Evolutionary conservation across 805 yeast genomes (phyloP), one percentile per base, ranked within the genome.

Genomic region (Vanderwaltozyma verrucispora): DNA sequence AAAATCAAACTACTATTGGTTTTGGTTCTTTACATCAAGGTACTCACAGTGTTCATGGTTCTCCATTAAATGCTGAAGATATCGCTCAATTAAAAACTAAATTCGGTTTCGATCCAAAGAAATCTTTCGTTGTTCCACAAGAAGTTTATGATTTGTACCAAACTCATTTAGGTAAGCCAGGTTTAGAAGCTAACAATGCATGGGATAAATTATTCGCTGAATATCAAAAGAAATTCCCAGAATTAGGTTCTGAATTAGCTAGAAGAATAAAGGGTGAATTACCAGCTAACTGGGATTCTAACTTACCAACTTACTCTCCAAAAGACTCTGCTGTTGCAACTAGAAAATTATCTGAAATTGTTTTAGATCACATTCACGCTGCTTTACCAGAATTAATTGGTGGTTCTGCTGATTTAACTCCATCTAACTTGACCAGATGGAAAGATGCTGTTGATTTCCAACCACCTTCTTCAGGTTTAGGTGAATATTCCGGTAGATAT

Each of bases 321-420:
- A 52, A 59, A 25, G 98, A 89, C 68, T 65, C 71, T 51, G 80
- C 96, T 35, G 71, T 87, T 50, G 98, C 98, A 46, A 75, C 96
- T 44, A 83, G 98, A 75, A 89, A 89, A 74, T 71, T 87, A 56
- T 82, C 94, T 37, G 96, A 89, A 72, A 71, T 70, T 50, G 85
- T 80, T 29, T 68, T 89, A 54, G 69, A 72, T 50, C 64, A 68
- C 47, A 64, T 89, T 52, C 70, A 72, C 53, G 71, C 70, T 18
- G 74, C 51, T 32, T 49, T 89, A 37, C 97, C 97, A 39, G 96
- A 87, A 72, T 68, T 89, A 47, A 68, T 89, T 58, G 96, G 96
- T 69, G 98, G 98, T 59, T 88, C 97, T 49, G 98, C 98, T 42
- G 98, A 89, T 68, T 76, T 89, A 69, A 89, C 97, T 41, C 94